Evolutionary conservation across 345 rosid species (phyloP), one percentile per base, ranked within the genome.

Genomic region (Cardiospermum halicacabum): DNA sequence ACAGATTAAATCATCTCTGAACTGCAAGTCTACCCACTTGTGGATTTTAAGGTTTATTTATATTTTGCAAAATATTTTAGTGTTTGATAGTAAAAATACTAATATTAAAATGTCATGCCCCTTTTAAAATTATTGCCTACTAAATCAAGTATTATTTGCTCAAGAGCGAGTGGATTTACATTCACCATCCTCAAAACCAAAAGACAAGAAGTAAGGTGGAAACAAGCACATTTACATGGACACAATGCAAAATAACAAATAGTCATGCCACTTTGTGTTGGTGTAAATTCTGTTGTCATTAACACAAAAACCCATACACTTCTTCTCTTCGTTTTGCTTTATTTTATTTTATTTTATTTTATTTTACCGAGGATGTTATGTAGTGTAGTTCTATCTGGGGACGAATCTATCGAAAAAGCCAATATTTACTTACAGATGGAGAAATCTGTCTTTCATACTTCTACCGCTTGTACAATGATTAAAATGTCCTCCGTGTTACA

Each of bases 121-220:
- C n/a, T n/a, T n/a, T n/a, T n/a, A n/a, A n/a, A n/a, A n/a, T n/a
- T n/a, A n/a, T n/a, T n/a, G n/a, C n/a, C n/a, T n/a, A n/a, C n/a
- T n/a, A n/a, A n/a, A n/a, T n/a, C n/a, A n/a, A n/a, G n/a, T n/a
- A n/a, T n/a, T n/a, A n/a, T n/a, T n/a, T 4, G n/a, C 3, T 51
- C 56, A 7, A 11, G 50, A 31, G n/a, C 4, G 13, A 42, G 12
- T 45, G 69, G 53, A 13, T 43, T 53, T 28, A 56, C 3, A 30
- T 40, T 40, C 60, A 21, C n/a, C 62, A 31, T 56, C 62, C n/a
- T n/a, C n/a, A n/a, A n/a, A 57, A 66, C 22, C 22, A 8, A 66
- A 25, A 12, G 12, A 11, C 19, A 0, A n/a, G 18, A 60, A 13
- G 18, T 21, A 36, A 36, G 36, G 27, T 39, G 25, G 0, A 21